Base-by-base conservation (phyloP, 2,329 filamentous ascomycete species). In the Colletotrichum sp. region DNA sequence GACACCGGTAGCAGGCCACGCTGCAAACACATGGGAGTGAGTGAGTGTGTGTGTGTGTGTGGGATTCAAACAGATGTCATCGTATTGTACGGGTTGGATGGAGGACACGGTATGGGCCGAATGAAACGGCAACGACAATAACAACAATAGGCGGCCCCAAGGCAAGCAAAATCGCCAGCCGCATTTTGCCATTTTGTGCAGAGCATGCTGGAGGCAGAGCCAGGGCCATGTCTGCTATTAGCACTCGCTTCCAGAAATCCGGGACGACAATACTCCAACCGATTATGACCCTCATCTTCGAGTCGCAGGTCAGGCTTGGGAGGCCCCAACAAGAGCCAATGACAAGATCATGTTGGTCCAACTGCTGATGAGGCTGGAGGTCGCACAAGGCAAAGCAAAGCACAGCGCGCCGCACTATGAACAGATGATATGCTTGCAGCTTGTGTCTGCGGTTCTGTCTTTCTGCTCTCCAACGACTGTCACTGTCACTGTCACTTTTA, bases 21-120 rank as follows among this genome's bases (percentile, higher is more conserved):
- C 71, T 61, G 55, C 73, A 75, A 67, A 75, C 73, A 75, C 73
- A 64, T 71, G 62, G 52, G 62, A 34, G 27, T 22, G 43, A 52
- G 43, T 52, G 43, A 3, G 43, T 52, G 43, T 34, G 30, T n/a
- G 39, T 43, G 39, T 28, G 27, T 52, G 36, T 16, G 34, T 27
- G 27, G 62, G 16, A 66, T 66, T 39, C 36, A 28, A 32, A 66
- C 43, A 2, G 43, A 39, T 36, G 68, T 8, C 22, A 48, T 25
- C 48, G 30, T 18, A 39, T 55, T 30, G 22, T 13, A 64, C 16
- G 27, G 56, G 58, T 27, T 34, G 15, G 61, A 64, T 43, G 32
- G 61, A 43, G 13, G 25, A 12, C 61, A 64, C 43, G 22, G 36
- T 39, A 66, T 66, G 62, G 39, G 4, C 27, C 34, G 34, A 65